A percentile compares a stretch with the other conserved stretches of the same genome.
Evolutionary conservation across 805 yeast genomes (phyloP).

Genomic region (Candida nemodendra): DNA sequence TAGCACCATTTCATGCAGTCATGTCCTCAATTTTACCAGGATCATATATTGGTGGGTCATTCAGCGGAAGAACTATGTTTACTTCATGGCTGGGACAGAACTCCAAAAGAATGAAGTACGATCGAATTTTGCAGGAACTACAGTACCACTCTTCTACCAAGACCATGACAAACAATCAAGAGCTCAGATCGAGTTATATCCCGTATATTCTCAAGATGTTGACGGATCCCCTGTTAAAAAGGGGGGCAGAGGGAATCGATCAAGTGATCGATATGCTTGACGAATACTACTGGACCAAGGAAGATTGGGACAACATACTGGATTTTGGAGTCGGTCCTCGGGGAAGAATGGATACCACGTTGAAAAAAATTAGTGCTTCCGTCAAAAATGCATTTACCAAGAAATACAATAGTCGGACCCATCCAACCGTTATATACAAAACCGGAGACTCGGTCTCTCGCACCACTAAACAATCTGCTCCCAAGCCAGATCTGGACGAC

Average conservation of each 20-base stretch:
- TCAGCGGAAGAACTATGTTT: slow-evolving; percentile 70
- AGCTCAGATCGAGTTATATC: slow-evolving; percentile 73
- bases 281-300: slow-evolving; percentile 78
- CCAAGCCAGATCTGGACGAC: slow-evolving; percentile 65
- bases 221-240: slow-evolving; percentile 52
- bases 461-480: slow-evolving; percentile 26
- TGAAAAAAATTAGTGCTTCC: slow-evolving; percentile 70
- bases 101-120: slow-evolving; percentile 77
- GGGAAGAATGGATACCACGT: slow-evolving; percentile 38
- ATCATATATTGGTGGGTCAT: slow-evolving; percentile 67
- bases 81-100: slow-evolving; percentile 89
- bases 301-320: slow-evolving; percentile 87
- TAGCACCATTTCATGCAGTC: slow-evolving; percentile 87
- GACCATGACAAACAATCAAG: slow-evolving; percentile 72
- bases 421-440: slow-evolving; percentile 82
- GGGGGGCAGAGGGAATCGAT: slow-evolving; percentile 63
- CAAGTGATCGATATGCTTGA: slow-evolving; percentile 76
- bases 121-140: slow-evolving; percentile 77
- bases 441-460: slow-evolving; percentile 61
- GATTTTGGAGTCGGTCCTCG: slow-evolving; percentile 73
- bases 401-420: slow-evolving; percentile 69
- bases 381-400: slow-evolving; percentile 85
- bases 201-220: slow-evolving; percentile 61
- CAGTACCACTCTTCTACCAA: slow-evolving; percentile 83
- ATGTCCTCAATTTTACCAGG: slow-evolving; percentile 83